These are phyloP conservation scores for Amylocystis lapponica DNA, from an alignment of 768 basidiomycete species.

Conservation along the genomic window DNA sequence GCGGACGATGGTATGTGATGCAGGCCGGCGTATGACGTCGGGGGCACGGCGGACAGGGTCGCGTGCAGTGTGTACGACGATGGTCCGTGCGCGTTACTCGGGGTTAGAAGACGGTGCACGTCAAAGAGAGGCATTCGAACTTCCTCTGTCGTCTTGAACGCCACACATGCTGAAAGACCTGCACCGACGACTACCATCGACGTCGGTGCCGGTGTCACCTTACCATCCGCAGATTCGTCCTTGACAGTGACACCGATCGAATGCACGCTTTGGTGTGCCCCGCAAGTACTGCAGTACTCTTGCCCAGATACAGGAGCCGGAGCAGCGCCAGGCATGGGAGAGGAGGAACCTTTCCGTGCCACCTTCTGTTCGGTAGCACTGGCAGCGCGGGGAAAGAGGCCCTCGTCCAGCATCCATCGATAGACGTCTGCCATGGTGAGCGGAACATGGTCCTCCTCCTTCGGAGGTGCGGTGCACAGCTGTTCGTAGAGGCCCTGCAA, in stretches of 20 bases:
- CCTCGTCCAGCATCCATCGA: slow-evolving; percentile 38
- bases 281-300: slow-evolving; percentile 18
- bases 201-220: background rate
- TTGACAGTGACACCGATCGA: slow-evolving; percentile 10
- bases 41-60: slow-evolving; percentile 7
- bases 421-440: slow-evolving; percentile 39
- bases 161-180: slow-evolving; percentile 5
- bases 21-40: background rate
- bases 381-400: slow-evolving; percentile 28
- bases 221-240: background rate
- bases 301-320: slow-evolving; percentile 7
- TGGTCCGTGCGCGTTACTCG: no score
- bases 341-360: background rate
- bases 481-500: slow-evolving; percentile 34
- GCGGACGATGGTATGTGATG: slow-evolving; percentile 5
- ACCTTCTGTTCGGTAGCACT: slow-evolving; percentile 3
- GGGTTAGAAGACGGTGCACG: slow-evolving; percentile 6
- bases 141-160: slow-evolving; percentile 6
- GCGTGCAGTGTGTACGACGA: slow-evolving; percentile 9
- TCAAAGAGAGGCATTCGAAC: slow-evolving; percentile 8
- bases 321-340: no score
- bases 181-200: background rate
- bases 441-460: slow-evolving; percentile 16
- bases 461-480: slow-evolving; percentile 13
- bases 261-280: slow-evolving; percentile 15